Evolutionary conservation across 345 rosid species (phyloP).

Genomic region (Eucalyptus erythrocorys): DNA sequence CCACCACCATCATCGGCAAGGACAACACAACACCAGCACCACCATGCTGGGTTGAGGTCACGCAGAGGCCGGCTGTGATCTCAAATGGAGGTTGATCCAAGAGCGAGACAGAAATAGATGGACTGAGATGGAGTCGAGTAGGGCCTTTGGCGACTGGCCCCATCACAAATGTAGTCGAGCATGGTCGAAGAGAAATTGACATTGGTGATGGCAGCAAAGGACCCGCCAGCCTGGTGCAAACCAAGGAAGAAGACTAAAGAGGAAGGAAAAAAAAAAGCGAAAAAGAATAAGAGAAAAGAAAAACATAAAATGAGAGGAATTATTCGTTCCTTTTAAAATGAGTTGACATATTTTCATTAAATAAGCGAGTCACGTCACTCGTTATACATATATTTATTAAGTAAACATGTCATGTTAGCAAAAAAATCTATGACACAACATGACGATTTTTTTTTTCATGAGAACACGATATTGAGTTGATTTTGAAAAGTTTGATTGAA

Average conservation of each 20-base stretch:
- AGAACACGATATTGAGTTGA: background rate
- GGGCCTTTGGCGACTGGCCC: background rate
- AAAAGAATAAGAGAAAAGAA: background rate
- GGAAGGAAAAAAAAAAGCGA: no score
- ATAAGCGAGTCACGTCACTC: background rate
- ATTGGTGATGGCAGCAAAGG: background rate
- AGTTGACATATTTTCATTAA: no score
- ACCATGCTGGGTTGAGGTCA: background rate
- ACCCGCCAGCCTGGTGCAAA: background rate
- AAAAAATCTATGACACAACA: rapidly evolving
- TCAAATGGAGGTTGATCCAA: background rate
- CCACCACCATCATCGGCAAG: background rate
- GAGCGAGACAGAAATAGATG: background rate
- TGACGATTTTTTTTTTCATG: background rate
- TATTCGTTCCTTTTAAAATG: no score
- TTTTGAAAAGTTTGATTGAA: background rate
- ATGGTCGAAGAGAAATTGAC: background rate
- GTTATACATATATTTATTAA: background rate
- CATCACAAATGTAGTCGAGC: background rate
- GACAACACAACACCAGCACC: background rate
- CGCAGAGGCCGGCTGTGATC: background rate
- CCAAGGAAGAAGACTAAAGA: background rate
- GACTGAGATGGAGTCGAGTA: background rate
- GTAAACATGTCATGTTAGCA: rapidly evolving
- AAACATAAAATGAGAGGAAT: no score